A percentile compares a stretch with the other conserved stretches of the same genome.
These are phyloP conservation scores for Triticum turgidum DNA, from an alignment of 176 grass and related monocot genomes.

Conservation along the genomic window DNA sequence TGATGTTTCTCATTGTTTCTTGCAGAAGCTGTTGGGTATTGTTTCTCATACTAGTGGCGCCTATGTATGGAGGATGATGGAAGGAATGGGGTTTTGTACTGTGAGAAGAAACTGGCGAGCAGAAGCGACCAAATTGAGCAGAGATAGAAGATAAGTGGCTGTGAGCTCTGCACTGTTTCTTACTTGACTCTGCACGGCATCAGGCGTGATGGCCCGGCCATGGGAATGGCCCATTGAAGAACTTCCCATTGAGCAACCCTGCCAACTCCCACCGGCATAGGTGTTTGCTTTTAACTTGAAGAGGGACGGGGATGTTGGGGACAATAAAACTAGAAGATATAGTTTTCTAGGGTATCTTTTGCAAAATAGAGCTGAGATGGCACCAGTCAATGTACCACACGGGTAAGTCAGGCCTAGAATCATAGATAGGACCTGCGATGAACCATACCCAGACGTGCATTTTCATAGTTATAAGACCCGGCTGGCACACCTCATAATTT, in stretches of 20 bases:
- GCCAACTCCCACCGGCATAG: not conserved
- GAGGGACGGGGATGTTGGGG: not conserved
- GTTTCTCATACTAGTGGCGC: not conserved
- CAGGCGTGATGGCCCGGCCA: not conserved
- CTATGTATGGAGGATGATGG: not conserved
- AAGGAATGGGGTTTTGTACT: constrained; percentile 30
- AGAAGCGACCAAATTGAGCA: constrained; percentile 46
- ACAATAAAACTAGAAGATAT: not conserved
- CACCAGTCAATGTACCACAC: not conserved
- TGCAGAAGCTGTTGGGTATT: not conserved
- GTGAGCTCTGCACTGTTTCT: constrained; percentile 25
- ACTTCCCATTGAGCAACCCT: not conserved
- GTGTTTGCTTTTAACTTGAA: not conserved
- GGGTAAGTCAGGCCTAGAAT: not conserved
- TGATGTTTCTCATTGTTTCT: constrained; percentile 63
- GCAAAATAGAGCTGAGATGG: not conserved
- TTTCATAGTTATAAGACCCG: not conserved
- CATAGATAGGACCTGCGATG: not conserved
- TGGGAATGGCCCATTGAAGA: not conserved
- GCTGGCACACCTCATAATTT: not conserved
- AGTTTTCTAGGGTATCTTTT: not conserved
- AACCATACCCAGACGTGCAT: not conserved
- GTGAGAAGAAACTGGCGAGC: constrained; percentile 36
- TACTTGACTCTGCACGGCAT: not conserved
- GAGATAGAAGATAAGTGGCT: constrained; percentile 26